Base-by-base conservation (phyloP, 2,329 filamentous ascomycete species). In the Didymellaceae sp. region DNA sequence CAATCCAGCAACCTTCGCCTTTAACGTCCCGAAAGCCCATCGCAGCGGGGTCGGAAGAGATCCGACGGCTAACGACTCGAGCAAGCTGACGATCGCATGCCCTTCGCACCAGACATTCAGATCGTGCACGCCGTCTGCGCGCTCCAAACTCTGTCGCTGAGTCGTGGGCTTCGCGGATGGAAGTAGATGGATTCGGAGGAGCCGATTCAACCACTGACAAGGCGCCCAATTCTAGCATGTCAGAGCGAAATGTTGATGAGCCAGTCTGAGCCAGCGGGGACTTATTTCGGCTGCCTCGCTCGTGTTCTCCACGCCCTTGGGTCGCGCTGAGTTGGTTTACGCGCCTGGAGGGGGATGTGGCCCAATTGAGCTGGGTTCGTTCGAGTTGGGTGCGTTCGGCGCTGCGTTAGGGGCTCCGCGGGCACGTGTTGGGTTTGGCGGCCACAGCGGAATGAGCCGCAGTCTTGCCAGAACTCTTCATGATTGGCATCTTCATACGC, bases 11-110 rank as follows among this genome's bases (percentile, higher is more conserved):
- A n/a, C 31, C 21, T 25, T 51, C 42, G 32, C 42, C 17, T 38
- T 45, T 25, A 46, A 43, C 42, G 48, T 52, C 42, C 48, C 42
- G 48, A 52, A 37, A 37, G 42, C 43, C 14, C 16, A 14, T 28
- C 35, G 31, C 35, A 28, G 41, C 21, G 35, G 48, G 41, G 30
- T 25, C 33, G 35, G 47, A 24, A 51, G 9, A 3, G 2, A 45
- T 51, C 48, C 48, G 41, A 51, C 22, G 20, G 20, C 26, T n/a
- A n/a, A n/a, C n/a, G n/a, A n/a, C n/a, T n/a, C n/a, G n/a, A n/a
- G n/a, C n/a, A n/a, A n/a, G n/a, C n/a, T n/a, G n/a, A 22, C 40
- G 33, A 44, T 44, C 21, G 11, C 26, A 7, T 13, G 10, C 6
- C 7, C 6, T 10, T 31, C 10, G n/a, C n/a, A 25, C n/a, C 33